These are phyloP conservation scores for Acacia pycnantha DNA, from an alignment of 331 rosid species.

Conservation along the genomic window DNA sequence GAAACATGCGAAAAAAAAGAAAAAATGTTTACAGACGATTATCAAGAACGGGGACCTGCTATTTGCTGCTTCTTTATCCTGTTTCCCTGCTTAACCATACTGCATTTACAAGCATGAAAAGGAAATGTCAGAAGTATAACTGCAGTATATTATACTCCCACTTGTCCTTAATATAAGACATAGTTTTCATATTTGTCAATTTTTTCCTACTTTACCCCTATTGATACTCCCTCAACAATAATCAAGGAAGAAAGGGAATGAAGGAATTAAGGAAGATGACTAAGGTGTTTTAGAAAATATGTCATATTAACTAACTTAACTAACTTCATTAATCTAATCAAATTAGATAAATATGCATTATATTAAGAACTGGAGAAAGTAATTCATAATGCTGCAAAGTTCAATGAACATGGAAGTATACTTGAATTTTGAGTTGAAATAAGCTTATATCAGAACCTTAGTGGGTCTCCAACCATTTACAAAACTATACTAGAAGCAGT, in stretches of 20 bases:
- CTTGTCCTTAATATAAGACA: too few species aligned
- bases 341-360: too few species aligned
- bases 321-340: too few species aligned
- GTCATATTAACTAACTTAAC: too few species aligned
- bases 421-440: background rate
- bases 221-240: too few species aligned
- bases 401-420: background rate
- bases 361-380: too few species aligned
- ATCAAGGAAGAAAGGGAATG: too few species aligned
- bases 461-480: background rate
- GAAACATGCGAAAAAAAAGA: background rate
- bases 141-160: background rate
- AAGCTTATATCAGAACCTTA: background rate
- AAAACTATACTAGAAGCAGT: background rate
- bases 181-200: too few species aligned
- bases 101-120: slow-evolving; percentile 34
- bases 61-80: slow-evolving; percentile 85
- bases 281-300: too few species aligned
- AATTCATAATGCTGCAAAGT: background rate
- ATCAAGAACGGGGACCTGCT: slow-evolving; percentile 86
- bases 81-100: slow-evolving; percentile 70
- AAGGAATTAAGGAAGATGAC: too few species aligned
- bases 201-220: too few species aligned
- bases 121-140: slow-evolving; percentile 6
- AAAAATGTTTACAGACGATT: background rate